phyloP scores from a whole-genome alignment of 208 protist species.

The Borovskyia barvae region DNA sequence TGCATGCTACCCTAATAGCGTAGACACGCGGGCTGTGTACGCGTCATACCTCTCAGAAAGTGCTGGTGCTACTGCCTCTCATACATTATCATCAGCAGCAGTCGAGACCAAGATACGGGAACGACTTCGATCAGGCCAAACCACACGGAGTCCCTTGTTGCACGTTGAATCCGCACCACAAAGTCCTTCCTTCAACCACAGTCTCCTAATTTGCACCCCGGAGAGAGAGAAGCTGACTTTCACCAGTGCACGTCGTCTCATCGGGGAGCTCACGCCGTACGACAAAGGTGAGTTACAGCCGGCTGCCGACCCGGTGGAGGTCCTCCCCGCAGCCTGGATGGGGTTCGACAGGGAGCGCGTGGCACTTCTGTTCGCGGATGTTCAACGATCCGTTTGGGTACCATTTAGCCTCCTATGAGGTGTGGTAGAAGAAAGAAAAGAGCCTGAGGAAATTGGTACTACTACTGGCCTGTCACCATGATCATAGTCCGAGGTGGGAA shows the following conservation, averaged over 20 bases:
- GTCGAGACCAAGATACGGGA: no score
- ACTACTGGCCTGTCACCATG: no score
- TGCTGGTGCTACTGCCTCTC: conserved; percentile 26
- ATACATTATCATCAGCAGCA: no score
- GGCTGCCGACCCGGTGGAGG: neutral
- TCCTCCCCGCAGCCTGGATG: conserved; percentile 53
- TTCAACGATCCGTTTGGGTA: conserved; percentile 43
- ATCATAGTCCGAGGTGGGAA: no score
- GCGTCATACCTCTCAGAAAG: conserved; percentile 26
- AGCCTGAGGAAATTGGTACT: no score
- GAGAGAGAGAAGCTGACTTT: conserved; percentile 28
- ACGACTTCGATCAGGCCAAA: no score
- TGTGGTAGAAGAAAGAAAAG: neutral
- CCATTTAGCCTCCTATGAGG: conserved; percentile 40
- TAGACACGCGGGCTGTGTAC: conserved; percentile 19
- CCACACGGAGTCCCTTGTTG: neutral
- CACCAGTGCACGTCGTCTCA: conserved; percentile 29
- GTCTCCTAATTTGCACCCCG: neutral
- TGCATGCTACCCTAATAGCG: conserved; percentile 7
- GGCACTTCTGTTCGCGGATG: conserved; percentile 48
- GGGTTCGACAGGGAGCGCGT: conserved; percentile 43
- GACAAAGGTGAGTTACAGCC: neutral
- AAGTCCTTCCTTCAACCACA: neutral
- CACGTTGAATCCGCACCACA: conserved; percentile 5
- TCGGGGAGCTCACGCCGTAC: conserved; percentile 29